Conservation (phyloP, 768 basidiomycete genomes). For the Kwoniella sp. region DNA sequence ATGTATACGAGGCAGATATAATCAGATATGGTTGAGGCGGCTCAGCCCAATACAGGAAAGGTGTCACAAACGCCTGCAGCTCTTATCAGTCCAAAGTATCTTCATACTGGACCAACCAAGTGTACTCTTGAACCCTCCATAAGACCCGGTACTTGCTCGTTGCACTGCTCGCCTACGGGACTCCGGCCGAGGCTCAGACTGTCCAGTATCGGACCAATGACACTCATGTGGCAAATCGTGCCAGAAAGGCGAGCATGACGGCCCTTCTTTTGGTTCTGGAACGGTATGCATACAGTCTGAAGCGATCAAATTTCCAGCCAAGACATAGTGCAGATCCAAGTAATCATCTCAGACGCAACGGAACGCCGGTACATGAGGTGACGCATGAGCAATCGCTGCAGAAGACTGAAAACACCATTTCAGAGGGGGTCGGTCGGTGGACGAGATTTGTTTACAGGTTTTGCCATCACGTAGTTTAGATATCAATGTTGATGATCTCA, state of each 20-base stretch:
- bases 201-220: background rate
- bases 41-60: no score
- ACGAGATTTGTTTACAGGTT: conserved; percentile 6
- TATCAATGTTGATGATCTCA: background rate
- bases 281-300: background rate
- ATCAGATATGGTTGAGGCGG: no score
- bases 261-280: background rate
- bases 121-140: no score
- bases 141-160: no score
- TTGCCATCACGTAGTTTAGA: no score
- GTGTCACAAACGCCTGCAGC: no score
- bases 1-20: no score
- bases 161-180: no score
- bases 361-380: background rate
- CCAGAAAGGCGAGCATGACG: background rate
- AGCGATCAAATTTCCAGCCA: background rate
- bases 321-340: background rate
- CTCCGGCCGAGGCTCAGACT: no score
- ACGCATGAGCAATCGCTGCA: background rate
- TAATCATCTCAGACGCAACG: background rate
- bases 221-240: background rate
- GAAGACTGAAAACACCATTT: background rate
- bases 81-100: no score
- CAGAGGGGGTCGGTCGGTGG: background rate
- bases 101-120: no score